Base-by-base conservation (phyloP, 2,329 filamentous ascomycete species). In the Fusarium sororula region DNA sequence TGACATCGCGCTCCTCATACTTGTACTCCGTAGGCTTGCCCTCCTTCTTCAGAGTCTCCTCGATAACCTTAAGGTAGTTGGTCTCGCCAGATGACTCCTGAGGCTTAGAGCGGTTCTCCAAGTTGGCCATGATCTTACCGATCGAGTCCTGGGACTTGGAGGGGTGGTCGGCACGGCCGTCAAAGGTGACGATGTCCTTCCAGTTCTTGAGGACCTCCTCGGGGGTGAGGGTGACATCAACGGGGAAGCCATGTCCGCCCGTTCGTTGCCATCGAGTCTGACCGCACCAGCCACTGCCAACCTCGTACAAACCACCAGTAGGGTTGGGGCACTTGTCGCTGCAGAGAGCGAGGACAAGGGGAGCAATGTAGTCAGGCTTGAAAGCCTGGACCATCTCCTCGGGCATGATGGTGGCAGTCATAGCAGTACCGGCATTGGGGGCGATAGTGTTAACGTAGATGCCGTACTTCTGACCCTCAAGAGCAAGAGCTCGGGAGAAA, bases 381-480 rank as follows among this genome's bases (percentile, higher is more conserved):
- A 99, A 98, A 51, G 96, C 96, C 87, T 98, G 95, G 24, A 99
- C 95, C 86, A 98, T 91, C 87, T 99, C 96, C 85, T 98, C 95
- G 37, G 96, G 96, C 88, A 99, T 90, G 82, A 99, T 94, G 57
- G 94, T 96, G 77, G 92, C 90, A 63, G 96, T 99, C 94, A 99
- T 96, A 81, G 92, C 91, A 50, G 96, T 99, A 78, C 96, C 96
- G 44, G 96, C 96, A 80, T 98, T 99, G 77, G 96, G 96, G 30
- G 96, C 96, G 80, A 99, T 98, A 66, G 95, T 98, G 89, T 99
- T 99, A 83, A 98, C 94, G 79, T 91, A 95, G 84, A 99, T 98
- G 88, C 98, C 98, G 89, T 99, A 95, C 88, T 98, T 98, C 81
- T 90, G 89, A 79, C 96, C 96, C 85, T 99, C 96, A 56, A 96